Percentiles rank a stretch among this genome's conserved stretches.
Evolutionary conservation across 169 alveolate genomes (phyloP).

Genomic region (Plasmodium relictum): DNA sequence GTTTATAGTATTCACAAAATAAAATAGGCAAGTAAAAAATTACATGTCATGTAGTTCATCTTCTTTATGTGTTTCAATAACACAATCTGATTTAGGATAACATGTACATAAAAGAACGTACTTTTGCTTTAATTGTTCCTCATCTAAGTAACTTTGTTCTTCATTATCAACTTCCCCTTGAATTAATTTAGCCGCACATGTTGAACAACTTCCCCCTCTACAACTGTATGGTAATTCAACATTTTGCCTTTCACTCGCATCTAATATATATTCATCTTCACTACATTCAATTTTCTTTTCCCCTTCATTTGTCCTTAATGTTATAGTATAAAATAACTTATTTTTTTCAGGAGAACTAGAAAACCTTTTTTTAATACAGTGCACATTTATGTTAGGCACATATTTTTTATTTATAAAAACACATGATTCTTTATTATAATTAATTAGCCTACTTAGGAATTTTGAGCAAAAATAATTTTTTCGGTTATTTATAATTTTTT

Average conservation of each 20-base stretch:
- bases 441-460: slow-evolving; percentile 27
- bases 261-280: slow-evolving; percentile 90
- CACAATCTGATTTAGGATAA: slow-evolving; percentile 89
- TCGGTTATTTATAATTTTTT: slow-evolving; percentile 18
- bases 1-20: too few relatives aligned
- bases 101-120: slow-evolving; percentile 87
- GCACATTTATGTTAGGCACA: background rate
- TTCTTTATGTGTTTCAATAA: slow-evolving; percentile 89
- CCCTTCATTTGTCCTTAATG: slow-evolving; percentile 81
- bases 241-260: slow-evolving; percentile 89
- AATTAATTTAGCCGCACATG: slow-evolving; percentile 89
- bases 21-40: background rate
- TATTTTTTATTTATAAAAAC: slow-evolving; percentile 10
- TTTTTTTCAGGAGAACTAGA: slow-evolving; percentile 21
- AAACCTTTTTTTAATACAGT: slow-evolving; percentile 16
- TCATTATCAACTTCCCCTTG: slow-evolving; percentile 87
- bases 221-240: slow-evolving; percentile 92
- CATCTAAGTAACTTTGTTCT: slow-evolving; percentile 89
- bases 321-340: slow-evolving; percentile 72
- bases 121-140: slow-evolving; percentile 85
- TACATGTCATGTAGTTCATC: slow-evolving; percentile 82
- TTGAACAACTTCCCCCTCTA: slow-evolving; percentile 91
- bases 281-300: slow-evolving; percentile 86
- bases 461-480: slow-evolving; percentile 1
- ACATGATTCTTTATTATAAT: slow-evolving; percentile 12